Evolutionary conservation across 805 yeast genomes (phyloP), one percentile per base, ranked within the genome.

Genomic region (Zygoascus flipseniorum): DNA sequence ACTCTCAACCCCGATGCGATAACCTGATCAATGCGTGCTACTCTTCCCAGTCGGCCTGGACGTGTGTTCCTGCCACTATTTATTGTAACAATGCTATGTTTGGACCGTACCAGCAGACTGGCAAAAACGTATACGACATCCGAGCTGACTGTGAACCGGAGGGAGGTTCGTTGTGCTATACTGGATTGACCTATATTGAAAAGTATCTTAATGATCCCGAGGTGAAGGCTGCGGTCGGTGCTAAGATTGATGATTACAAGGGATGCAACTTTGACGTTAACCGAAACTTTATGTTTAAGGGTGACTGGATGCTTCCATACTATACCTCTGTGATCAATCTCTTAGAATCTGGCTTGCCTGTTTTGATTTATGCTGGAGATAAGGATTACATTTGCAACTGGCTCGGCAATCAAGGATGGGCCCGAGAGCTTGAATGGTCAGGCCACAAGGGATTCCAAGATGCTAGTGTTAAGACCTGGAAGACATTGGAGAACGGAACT

Each of bases 321-420:
- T 93, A 88, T 66, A 63, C 63, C 31, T 81, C 80, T 50, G 88
- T 92, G 42, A 75, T 83, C 23, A 82, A 81, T 47, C 72, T 89
- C 57, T 77, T 92, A 61, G 89, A 89, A 57, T 68, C 76, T 23
- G 85, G 77, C 10, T 63, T 90, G 49, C 97, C 97, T 2, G 90
- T 89, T 26, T 77, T 92, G 67, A 77, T 92, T 57, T 92, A 90
- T 63, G 96, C 96, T 14, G 98, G 98, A 66, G 97, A 90, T 73
- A 88, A 89, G 72, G 98, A 90, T 71, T 90, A 83, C 71, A 90
- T 90, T 66, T 90, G 97, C 74, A 90, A 92, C 75, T 90, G 97
- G 97, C 78, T 92, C 65, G 98, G 97, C 59, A 89, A 89, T 69
- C 80, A 82, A 65, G 93, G 85, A 14, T 87, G 96, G 95, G 76